phyloP scores from a whole-genome alignment of 768 basidiomycete species.

The Tricholoma matsutake region DNA sequence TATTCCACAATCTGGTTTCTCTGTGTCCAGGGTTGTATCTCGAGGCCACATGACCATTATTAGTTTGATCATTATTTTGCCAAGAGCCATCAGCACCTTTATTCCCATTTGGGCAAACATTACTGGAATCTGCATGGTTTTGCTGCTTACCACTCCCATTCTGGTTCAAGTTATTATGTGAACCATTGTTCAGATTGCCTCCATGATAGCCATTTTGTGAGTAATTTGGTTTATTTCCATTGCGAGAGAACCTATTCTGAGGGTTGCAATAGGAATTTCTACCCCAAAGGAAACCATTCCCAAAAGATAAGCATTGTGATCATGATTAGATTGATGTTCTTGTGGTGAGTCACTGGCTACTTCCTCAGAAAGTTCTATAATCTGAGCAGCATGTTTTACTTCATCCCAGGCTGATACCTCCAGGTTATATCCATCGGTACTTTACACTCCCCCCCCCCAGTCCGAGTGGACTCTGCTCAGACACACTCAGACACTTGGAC shows the following conservation, averaged over 20 bases:
- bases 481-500: too few species aligned
- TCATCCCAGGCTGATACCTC: slow-evolving; percentile 10
- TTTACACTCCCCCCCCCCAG: too few species aligned
- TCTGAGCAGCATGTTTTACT: slow-evolving; percentile 1
- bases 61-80: neutral
- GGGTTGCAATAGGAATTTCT: neutral
- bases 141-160: neutral
- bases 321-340: neutral
- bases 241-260: neutral
- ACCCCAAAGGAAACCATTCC: neutral
- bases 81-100: neutral
- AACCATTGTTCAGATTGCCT: neutral
- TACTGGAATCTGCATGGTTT: neutral
- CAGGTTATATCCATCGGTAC: slow-evolving; percentile 4
- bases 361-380: slow-evolving; percentile 6
- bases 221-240: neutral
- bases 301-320: neutral
- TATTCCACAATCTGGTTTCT: neutral
- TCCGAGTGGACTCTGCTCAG: too few species aligned
- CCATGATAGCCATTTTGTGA: neutral
- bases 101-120: too few species aligned
- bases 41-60: neutral
- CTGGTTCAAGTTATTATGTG: neutral
- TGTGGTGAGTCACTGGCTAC: neutral
- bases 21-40: neutral